These are phyloP conservation scores for Albizia julibrissin DNA, from an alignment of 306 rosid species.

Conservation along the genomic window DNA sequence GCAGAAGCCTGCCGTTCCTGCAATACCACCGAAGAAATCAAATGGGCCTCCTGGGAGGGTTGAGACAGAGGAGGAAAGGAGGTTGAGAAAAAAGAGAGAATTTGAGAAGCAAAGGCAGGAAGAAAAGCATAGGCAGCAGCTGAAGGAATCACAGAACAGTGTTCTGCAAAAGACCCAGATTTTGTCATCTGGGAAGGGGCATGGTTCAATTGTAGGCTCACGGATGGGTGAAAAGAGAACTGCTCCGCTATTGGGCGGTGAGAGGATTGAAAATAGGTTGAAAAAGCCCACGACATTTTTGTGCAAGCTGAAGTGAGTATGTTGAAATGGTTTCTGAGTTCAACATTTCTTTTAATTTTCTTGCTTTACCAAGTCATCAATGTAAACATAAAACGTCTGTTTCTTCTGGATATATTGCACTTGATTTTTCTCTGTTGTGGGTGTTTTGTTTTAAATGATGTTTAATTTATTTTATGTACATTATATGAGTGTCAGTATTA, in stretches of 20 bases:
- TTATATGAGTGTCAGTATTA: conserved; percentile 1
- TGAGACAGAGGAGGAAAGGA: conserved; percentile 88
- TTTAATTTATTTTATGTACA: background rate
- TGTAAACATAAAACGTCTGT: background rate
- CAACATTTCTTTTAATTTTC: background rate
- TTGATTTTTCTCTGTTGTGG: conserved; percentile 23
- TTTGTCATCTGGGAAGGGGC: conserved; percentile 79
- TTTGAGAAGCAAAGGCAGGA: conserved; percentile 87
- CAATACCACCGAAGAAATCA: conserved; percentile 48
- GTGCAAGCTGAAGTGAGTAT: conserved; percentile 95
- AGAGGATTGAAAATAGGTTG: conserved; percentile 92
- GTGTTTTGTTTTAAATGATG: background rate
- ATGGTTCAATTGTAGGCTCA: conserved; percentile 79
- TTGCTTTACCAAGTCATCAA: background rate
- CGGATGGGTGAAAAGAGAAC: conserved; percentile 84
- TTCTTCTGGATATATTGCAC: background rate
- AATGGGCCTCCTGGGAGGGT: conserved; percentile 57
- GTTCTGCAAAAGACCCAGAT: conserved; percentile 72
- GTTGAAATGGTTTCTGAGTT: conserved; percentile 36
- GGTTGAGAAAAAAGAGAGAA: conserved; percentile 82
- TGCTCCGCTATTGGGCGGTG: conserved; percentile 74
- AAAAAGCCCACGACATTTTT: conserved; percentile 97
- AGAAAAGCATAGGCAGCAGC: conserved; percentile 84
- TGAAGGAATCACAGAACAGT: conserved; percentile 82
- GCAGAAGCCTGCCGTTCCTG: conserved; percentile 60